Conservation (phyloP, 2,329 filamentous ascomycete species). For the Aspergillus jensenii region DNA sequence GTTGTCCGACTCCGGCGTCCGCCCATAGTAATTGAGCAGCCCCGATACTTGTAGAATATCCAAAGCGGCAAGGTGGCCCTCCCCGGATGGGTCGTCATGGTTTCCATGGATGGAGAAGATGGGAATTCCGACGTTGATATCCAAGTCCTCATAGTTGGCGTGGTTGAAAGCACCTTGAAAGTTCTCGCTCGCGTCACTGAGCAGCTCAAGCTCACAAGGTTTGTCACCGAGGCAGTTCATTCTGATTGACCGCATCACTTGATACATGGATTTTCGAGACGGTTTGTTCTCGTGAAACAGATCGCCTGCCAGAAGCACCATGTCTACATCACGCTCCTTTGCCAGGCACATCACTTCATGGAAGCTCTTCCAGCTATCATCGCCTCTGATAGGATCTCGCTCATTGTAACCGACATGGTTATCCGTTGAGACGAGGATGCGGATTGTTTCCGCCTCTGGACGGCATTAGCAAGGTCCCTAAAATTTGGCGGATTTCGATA, state of each 20-base stretch:
- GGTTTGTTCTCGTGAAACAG: constrained; percentile 98
- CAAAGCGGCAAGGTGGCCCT: constrained; percentile 86
- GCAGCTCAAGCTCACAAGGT: constrained; percentile 89
- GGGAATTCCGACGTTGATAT: constrained; percentile 95
- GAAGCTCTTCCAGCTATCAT: constrained; percentile 96
- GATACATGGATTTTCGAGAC: constrained; percentile 90
- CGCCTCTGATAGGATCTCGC: constrained; percentile 87
- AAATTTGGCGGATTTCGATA: neutral
- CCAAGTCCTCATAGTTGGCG: constrained; percentile 95
- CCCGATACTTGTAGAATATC: constrained; percentile 90
- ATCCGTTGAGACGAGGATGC: constrained; percentile 90
- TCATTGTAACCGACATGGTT: constrained; percentile 98
- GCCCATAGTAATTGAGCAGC: constrained; percentile 92
- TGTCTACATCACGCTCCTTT: constrained; percentile 86
- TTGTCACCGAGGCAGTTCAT: constrained; percentile 95
- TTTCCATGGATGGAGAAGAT: constrained; percentile 99
- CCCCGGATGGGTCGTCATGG: constrained; percentile 96
- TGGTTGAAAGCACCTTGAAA: constrained; percentile 88
- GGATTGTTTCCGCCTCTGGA: constrained; percentile 75
- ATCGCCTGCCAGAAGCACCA: constrained; percentile 93
- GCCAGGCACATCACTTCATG: constrained; percentile 92
- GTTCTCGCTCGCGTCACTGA: constrained; percentile 88
- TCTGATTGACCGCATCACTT: constrained; percentile 92
- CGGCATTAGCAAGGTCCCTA: neutral
- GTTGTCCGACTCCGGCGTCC: constrained; percentile 87